Conservation (phyloP, 2,329 filamentous ascomycete genomes). For the Nannizzia gypsea region DNA sequence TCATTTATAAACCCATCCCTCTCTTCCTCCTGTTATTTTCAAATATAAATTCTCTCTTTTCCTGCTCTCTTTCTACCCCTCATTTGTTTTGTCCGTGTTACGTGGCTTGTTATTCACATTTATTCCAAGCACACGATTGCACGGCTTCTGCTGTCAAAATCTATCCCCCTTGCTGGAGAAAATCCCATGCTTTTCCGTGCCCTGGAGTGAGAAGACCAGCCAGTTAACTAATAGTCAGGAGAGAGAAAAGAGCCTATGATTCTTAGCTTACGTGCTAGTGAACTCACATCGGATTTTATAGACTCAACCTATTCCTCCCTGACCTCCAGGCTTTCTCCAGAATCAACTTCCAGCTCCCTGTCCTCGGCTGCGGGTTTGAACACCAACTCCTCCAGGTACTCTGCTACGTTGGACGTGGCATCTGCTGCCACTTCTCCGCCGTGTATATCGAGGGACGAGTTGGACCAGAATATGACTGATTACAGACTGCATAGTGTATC, state of each 20-base stretch:
- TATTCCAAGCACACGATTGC: slow-evolving; percentile 2
- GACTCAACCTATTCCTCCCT: slow-evolving; percentile 45
- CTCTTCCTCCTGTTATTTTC: neutral
- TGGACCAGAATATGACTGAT: slow-evolving; percentile 29
- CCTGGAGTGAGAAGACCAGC: slow-evolving; percentile 1
- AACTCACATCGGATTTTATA: slow-evolving; percentile 42
- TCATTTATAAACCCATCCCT: slow-evolving; percentile 5
- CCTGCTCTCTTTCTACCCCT: slow-evolving; percentile 1
- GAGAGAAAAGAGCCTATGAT: neutral
- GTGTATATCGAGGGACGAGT: slow-evolving; percentile 11
- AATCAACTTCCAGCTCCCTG: slow-evolving; percentile 36
- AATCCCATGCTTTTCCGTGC: neutral
- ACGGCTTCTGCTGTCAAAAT: slow-evolving; percentile 11
- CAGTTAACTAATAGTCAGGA: slow-evolving; percentile 2
- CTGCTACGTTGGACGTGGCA: neutral
- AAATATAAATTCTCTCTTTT: neutral
- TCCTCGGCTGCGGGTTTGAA: slow-evolving; percentile 29
- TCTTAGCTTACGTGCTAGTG: slow-evolving; percentile 41
- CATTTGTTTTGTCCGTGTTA: slow-evolving; percentile 6
- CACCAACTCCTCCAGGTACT: slow-evolving; percentile 19
- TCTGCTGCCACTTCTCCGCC: neutral
- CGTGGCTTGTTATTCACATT: slow-evolving; percentile 8
- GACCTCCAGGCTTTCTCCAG: slow-evolving; percentile 41
- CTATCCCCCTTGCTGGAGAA: neutral
- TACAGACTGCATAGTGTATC: slow-evolving; percentile 27